phyloP scores from a whole-genome alignment of 2,329 filamentous ascomycete genomes.

The Paradendryphiella salina region DNA sequence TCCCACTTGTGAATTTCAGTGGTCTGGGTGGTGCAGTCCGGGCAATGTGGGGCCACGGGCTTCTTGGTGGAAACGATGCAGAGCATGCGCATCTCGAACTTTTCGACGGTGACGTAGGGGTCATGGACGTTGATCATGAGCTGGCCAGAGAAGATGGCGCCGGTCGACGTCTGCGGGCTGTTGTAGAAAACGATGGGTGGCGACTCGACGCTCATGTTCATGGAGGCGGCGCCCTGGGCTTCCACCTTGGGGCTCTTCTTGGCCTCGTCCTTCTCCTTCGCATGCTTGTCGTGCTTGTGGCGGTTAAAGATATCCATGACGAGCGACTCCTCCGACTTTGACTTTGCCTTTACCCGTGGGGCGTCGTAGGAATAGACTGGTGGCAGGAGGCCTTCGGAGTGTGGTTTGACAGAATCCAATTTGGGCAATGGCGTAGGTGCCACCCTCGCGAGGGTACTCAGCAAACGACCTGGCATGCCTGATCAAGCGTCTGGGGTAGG shows the following conservation, averaged over 20 bases:
- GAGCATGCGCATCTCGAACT: constrained; percentile 72
- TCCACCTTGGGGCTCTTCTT: constrained; percentile 45
- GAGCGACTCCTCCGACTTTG: constrained; percentile 41
- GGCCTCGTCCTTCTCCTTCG: constrained; percentile 24
- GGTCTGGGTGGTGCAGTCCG: constrained; percentile 70
- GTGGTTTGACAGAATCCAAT: constrained; percentile 29
- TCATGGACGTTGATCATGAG: constrained; percentile 74
- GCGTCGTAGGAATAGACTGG: constrained; percentile 44
- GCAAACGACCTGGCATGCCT: constrained; percentile 44
- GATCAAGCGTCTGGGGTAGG: constrained; percentile 38
- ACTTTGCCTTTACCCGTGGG: constrained; percentile 30
- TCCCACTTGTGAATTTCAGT: constrained; percentile 79
- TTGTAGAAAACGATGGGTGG: constrained; percentile 86
- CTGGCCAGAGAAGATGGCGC: constrained; percentile 83
- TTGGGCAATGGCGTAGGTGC: constrained; percentile 40
- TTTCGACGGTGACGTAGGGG: constrained; percentile 65
- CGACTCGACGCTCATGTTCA: constrained; percentile 74
- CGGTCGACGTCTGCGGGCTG: constrained; percentile 71
- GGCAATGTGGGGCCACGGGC: constrained; percentile 78
- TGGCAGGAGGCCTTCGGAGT: constrained; percentile 34
- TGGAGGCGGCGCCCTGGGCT: constrained; percentile 52
- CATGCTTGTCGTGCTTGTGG: constrained; percentile 37
- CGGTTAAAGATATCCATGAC: constrained; percentile 49
- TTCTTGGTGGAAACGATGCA: constrained; percentile 76
- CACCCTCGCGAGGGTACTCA: constrained; percentile 40